Evolutionary conservation across 257 asterid species (phyloP).

Genomic region (Cynanchum wilfordii): DNA sequence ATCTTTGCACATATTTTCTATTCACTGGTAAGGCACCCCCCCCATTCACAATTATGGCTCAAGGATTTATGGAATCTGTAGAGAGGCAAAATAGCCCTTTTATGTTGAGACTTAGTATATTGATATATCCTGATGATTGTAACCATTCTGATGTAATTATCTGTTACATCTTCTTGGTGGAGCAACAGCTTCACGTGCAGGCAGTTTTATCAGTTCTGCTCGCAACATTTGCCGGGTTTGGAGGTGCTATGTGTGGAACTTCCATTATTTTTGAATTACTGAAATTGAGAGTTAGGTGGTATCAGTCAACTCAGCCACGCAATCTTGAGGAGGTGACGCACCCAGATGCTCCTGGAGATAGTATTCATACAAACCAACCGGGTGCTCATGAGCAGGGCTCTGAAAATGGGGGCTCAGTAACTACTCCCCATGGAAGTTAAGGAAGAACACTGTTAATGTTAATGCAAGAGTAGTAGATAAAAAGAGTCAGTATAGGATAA

Average conservation of each 20-base stretch:
- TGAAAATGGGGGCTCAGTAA: conserved; percentile 27
- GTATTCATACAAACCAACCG: conserved; percentile 22
- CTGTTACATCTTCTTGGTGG: conserved; percentile 8
- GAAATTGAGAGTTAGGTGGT: conserved; percentile 50
- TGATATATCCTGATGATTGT: neutral
- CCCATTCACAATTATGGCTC: neutral
- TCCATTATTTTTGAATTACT: conserved; percentile 52
- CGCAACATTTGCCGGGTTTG: conserved; percentile 83
- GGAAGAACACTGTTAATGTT: neutral
- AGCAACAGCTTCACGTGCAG: conserved; percentile 60
- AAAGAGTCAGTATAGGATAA: neutral
- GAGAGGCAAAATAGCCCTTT: neutral
- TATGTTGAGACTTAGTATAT: neutral
- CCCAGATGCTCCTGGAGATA: conserved; percentile 35
- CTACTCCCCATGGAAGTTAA: conserved; percentile 23
- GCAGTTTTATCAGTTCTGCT: conserved; percentile 69
- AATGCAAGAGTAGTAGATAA: neutral
- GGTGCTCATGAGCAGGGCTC: conserved; percentile 27
- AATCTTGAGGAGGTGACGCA: conserved; percentile 27
- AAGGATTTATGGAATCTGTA: neutral
- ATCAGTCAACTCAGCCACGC: conserved; percentile 29
- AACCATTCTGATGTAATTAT: neutral
- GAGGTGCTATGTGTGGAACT: conserved; percentile 83
- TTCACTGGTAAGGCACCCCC: conserved; percentile 58
- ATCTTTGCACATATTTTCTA: conserved; percentile 70